Evolutionary conservation across 2,329 filamentous ascomycete genomes (phyloP).

Genomic region (Chaetomiaceae sp.): DNA sequence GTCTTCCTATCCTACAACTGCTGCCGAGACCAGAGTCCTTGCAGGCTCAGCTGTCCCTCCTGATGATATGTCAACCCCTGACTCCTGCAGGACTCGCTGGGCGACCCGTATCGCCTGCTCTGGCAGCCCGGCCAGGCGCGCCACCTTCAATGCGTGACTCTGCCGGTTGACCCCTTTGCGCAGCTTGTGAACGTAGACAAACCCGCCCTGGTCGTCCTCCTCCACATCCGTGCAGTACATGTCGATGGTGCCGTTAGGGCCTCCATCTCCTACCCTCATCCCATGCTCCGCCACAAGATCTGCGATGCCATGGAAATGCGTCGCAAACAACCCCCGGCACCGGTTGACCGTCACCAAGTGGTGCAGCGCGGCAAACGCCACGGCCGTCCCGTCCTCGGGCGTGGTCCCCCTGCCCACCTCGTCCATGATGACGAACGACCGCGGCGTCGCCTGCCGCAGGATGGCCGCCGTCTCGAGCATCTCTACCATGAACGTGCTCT

Average conservation of each 20-base stretch:
- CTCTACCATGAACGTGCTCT: conserved; percentile 99
- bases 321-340: conserved; percentile 83
- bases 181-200: conserved; percentile 82
- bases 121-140: conserved; percentile 76
- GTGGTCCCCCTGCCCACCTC: conserved; percentile 94
- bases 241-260: conserved; percentile 46
- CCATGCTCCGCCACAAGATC: conserved; percentile 62
- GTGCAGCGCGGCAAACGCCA: conserved; percentile 82
- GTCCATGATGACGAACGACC: conserved; percentile 96
- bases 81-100: conserved; percentile 44
- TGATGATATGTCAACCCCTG: conserved; percentile 9
- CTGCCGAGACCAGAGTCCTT: background rate
- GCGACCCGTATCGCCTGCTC: conserved; percentile 67
- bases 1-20: conserved; percentile 15
- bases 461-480: conserved; percentile 97
- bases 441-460: conserved; percentile 73
- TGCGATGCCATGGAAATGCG: conserved; percentile 83
- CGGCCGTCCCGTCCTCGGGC: conserved; percentile 82
- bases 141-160: conserved; percentile 95
- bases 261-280: conserved; percentile 34
- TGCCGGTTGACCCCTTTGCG: conserved; percentile 75
- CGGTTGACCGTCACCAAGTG: conserved; percentile 74
- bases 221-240: conserved; percentile 87
- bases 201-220: conserved; percentile 65
- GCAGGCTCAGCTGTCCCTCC: background rate